phyloP scores from a whole-genome alignment of 345 rosid species.

The Psidium friedrichsthalianum region DNA sequence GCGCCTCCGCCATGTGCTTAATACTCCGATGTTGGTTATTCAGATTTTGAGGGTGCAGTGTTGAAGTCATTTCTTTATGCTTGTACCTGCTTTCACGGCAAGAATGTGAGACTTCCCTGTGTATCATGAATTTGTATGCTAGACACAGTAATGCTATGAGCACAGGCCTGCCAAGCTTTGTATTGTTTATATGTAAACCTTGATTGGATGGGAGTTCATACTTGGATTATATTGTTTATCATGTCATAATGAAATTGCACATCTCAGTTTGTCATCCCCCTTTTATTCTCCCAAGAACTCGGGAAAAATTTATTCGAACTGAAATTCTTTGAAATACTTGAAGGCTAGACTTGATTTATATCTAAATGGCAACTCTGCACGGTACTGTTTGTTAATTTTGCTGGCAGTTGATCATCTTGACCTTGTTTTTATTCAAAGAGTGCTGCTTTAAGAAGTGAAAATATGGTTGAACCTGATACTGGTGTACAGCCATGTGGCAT shows the following conservation, averaged over 20 bases:
- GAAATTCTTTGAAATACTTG: background rate
- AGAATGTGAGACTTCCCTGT: background rate
- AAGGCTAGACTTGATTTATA: background rate
- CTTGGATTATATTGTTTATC: background rate
- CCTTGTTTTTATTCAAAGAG: constrained; percentile 61
- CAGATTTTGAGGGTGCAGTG: background rate
- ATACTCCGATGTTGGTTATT: background rate
- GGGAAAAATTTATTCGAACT: background rate
- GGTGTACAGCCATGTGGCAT: constrained; percentile 57
- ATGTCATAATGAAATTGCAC: background rate
- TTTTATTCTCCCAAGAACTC: background rate
- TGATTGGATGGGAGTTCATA: background rate
- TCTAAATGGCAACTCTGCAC: background rate
- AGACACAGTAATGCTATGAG: background rate
- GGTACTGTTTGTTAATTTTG: constrained; percentile 9
- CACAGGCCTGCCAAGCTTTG: background rate
- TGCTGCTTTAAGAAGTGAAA: constrained; percentile 26
- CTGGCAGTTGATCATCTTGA: constrained; percentile 98
- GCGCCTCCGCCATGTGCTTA: constrained; percentile 76
- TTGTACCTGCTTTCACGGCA: background rate
- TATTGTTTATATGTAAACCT: background rate
- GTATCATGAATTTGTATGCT: background rate
- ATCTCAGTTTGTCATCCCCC: background rate
- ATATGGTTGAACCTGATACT: constrained; percentile 8
- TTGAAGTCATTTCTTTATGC: background rate